Percentiles rank a stretch among this genome's conserved stretches.
phyloP scores from a whole-genome alignment of 1,284 basidiomycete genomes.

The Sanghuangporus sanghuang region DNA sequence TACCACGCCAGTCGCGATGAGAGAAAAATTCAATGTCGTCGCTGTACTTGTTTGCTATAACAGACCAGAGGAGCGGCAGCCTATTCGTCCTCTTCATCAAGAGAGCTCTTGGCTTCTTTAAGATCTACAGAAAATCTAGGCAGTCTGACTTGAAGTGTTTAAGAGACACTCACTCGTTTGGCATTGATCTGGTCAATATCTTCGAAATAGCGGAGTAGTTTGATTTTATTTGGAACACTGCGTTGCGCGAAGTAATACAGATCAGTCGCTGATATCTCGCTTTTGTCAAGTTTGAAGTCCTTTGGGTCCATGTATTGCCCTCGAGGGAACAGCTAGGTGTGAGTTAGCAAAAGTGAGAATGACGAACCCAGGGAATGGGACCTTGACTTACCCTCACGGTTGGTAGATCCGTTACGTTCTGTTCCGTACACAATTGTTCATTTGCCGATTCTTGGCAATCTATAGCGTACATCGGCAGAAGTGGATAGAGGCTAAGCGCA shows the following conservation, averaged over 20 bases:
- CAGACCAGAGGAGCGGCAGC: constrained; percentile 82
- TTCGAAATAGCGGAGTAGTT: constrained; percentile 56
- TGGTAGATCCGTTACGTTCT: constrained; percentile 89
- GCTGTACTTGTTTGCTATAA: constrained; percentile 71
- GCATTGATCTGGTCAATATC: constrained; percentile 53
- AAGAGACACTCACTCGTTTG: constrained; percentile 39
- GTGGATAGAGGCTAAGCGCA: constrained; percentile 71
- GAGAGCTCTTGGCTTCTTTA: constrained; percentile 58
- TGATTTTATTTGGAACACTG: constrained; percentile 66
- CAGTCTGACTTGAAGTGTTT: background rate
- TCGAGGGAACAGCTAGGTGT: constrained; percentile 63
- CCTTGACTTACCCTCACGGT: constrained; percentile 67
- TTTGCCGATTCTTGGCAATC: constrained; percentile 86
- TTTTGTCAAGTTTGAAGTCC: constrained; percentile 66
- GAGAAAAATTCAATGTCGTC: constrained; percentile 63
- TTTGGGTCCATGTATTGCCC: constrained; percentile 62
- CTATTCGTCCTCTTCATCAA: constrained; percentile 74
- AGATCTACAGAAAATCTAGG: constrained; percentile 33
- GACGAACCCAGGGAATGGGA: background rate
- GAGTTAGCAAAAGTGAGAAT: background rate
- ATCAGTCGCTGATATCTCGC: constrained; percentile 67
- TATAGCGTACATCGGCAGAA: constrained; percentile 85
- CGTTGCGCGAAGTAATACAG: constrained; percentile 76
- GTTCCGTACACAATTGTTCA: constrained; percentile 76
- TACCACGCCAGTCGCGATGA: constrained; percentile 63